Base-by-base conservation (phyloP, 2,329 filamentous ascomycete genomes). In the Hysterium pulicare region DNA sequence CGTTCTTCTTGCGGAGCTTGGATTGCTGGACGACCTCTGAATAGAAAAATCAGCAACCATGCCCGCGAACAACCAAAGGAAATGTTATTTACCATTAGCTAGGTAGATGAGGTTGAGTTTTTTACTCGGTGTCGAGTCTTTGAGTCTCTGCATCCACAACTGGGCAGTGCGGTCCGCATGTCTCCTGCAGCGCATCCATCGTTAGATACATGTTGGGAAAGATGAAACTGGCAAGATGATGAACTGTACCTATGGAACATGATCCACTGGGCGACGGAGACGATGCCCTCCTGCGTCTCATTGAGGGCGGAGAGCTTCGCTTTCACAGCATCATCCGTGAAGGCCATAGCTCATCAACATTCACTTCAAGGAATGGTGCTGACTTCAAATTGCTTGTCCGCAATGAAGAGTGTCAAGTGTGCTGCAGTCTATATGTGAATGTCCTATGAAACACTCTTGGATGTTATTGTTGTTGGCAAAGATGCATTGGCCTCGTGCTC, bases 251-350 rank as follows among this genome's bases (percentile, higher is more conserved):
- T 86, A 71, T 98, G 91, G 67, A 98, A 98, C 86, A 98, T 94
- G 48, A 98, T 93, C 94, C 94, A 98, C 82, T 97, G 91, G 44
- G 93, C 90, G 49, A 95, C 90, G 26, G 88, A 91, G 47, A 95
- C 82, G 61, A 98, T 97, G 70, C 90, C 94, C 66, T 98, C 93
- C 67, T 98, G 91, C 9, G 90, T 95, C 71, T 98, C 94, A 69
- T 95, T 96, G 49, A 98, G 80, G 32, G 90, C 88, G 23, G 90
- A 94, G 41, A 98, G 84, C 74, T 96, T 96, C 41, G 91, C 89
- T 66, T 90, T 82, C 42, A 98, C 90, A 35, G 90, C 87, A 72
- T 98, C 93, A 70, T 97, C 90, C 53, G 86, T 93, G 72, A 95
- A 97, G 34, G 93, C 84, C 91, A 98, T 96, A 47, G 22, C 47